Evolutionary conservation across 192 early-diverging fungal genomes (phyloP).

Genomic region (Mortierella alpina): DNA sequence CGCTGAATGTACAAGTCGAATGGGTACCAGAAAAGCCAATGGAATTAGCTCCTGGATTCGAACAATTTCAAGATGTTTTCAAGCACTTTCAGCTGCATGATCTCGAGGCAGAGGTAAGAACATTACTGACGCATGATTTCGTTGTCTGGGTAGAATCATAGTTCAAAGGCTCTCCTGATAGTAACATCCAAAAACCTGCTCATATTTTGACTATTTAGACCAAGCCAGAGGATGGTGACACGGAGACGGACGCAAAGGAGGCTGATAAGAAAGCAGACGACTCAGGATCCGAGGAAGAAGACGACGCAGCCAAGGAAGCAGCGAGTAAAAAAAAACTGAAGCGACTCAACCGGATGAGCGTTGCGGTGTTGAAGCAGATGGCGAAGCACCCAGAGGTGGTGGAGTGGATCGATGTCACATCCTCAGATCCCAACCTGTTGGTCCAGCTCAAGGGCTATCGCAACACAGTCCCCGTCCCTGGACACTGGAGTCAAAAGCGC

Average conservation of each 20-base stretch:
- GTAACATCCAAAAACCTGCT: not conserved
- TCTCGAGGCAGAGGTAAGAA: constrained; percentile 48
- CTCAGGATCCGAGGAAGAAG: constrained; percentile 42
- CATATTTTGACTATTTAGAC: not conserved
- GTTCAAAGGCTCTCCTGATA: not conserved
- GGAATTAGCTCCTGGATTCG: constrained; percentile 50
- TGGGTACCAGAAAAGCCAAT: constrained; percentile 41
- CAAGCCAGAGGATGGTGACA: constrained; percentile 17
- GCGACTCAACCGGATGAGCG: constrained; percentile 70
- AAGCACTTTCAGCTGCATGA: constrained; percentile 55
- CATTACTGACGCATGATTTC: not conserved
- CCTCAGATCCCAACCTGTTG: constrained; percentile 89
- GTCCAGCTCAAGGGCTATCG: constrained; percentile 91
- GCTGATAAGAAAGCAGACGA: constrained; percentile 33
- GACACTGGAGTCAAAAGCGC: constrained; percentile 96
- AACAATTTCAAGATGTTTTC: constrained; percentile 57
- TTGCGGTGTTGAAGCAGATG: constrained; percentile 93
- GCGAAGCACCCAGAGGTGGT: constrained; percentile 95
- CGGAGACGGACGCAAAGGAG: constrained; percentile 19
- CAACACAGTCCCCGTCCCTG: constrained; percentile 95
- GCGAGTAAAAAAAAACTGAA: constrained; percentile 69
- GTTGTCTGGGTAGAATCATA: not conserved
- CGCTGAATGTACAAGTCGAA: constrained; percentile 39
- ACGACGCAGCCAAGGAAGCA: constrained; percentile 50
- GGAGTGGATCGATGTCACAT: constrained; percentile 89